Evolutionary conservation across 345 rosid genomes (phyloP), one percentile per base, ranked within the genome.

Genomic region (Hibiscus mutabilis): DNA sequence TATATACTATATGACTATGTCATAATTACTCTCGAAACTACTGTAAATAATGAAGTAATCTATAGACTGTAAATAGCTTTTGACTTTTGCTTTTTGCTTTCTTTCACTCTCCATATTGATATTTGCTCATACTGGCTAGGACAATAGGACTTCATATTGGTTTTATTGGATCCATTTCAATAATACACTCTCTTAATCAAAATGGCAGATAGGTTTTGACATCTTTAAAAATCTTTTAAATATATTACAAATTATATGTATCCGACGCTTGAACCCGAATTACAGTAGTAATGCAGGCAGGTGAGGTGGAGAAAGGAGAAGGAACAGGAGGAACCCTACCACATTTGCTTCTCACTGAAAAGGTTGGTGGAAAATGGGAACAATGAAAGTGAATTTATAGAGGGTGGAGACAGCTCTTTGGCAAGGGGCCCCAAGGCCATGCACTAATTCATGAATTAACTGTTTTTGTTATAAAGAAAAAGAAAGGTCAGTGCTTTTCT

Each of bases 351-450:
- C 64, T 71, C 59, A 9, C 64, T 66, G 72, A 71, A 71, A 61
- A 65, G 55, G 73, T 35, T 70, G 76, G 69, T 74, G 76, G 13
- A 76, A 70, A 73, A 59, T 76, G 73, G 73, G 14, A 73, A 37
- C 35, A 60, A 18, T 15, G 65, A 35, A 12, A 59, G 69, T 62
- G 46, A 73, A 66, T 14, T 22, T 66, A 21, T 29, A 22, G 56
- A 66, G 21, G 27, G 53, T 24, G 9, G 29, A 40, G 15, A 40
- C 19, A 74, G 69, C 4, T 25, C 64, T 55, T 75, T 14, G 74
- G 8, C 59, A 55, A 55, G 19, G 59, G 14, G 74, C 5, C 59
- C 25, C 46, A 21, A 53, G 25, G 14, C 11, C 63, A 56, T 73
- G 66, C 77, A 77, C 70, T 62, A 55, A 68, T 73, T 78, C 42